Conservation (phyloP, 202 grass and related monocot genomes). For the Digitaria exilis region DNA sequence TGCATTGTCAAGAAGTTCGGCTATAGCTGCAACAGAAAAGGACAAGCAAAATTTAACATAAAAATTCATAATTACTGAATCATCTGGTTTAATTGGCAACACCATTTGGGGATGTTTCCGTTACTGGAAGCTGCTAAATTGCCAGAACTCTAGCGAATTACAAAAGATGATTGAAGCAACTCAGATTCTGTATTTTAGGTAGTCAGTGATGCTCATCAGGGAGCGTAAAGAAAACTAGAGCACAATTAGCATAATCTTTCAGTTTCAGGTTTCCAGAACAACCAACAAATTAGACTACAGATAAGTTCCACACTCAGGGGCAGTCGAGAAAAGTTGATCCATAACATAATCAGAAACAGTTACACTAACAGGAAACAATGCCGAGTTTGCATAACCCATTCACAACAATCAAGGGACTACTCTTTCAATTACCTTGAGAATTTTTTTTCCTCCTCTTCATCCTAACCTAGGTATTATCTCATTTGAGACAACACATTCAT, state of each 20-base stretch:
- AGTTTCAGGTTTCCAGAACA: conserved; percentile 12
- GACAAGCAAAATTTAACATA: conserved; percentile 13
- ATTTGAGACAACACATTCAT: not conserved
- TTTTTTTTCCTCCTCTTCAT: not conserved
- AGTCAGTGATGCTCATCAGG: not conserved
- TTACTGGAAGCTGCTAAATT: not conserved
- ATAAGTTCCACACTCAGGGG: not conserved
- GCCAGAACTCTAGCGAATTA: not conserved
- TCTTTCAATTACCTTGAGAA: not conserved
- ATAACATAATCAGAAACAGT: not conserved
- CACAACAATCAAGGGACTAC: not conserved
- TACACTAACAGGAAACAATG: not conserved
- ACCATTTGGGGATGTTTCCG: not conserved
- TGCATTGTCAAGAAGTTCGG: conserved; percentile 96
- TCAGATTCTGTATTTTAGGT: not conserved
- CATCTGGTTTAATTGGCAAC: not conserved
- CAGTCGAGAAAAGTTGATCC: not conserved
- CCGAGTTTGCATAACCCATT: not conserved
- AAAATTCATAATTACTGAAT: conserved; percentile 1
- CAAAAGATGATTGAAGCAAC: not conserved
- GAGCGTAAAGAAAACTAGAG: not conserved
- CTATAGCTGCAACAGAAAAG: conserved; percentile 65
- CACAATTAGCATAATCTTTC: not conserved
- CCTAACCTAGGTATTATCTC: not conserved
- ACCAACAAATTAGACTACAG: not conserved